Base-by-base conservation (phyloP, 2,329 filamentous ascomycete genomes). In the Fusarium penzigii region DNA sequence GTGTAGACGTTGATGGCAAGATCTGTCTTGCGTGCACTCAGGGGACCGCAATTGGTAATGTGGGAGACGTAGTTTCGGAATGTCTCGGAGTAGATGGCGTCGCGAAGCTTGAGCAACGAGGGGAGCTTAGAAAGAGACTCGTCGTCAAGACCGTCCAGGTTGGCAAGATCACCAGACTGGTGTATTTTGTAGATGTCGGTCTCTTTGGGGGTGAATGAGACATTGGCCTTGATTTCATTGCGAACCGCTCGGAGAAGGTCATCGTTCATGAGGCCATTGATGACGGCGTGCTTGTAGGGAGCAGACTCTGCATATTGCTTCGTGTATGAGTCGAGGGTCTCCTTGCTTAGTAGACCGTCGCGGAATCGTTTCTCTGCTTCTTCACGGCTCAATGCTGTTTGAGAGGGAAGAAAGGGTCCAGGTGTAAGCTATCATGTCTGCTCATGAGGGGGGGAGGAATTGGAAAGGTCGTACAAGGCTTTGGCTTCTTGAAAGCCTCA, bases 141-240 rank as follows among this genome's bases (percentile, higher is more conserved):
- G 68, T 95, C 87, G 56, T 96, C 90, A 41, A 99, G 83, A 20
- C 94, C 94, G 72, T 97, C 93, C 52, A 99, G 85, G 74, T 99
- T 99, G 43, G 94, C 94, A 34, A 99, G 82, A 71, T 99, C 94
- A 60, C 94, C 94, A 5, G 93, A 97, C 78, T 99, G 94, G 80
- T 97, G 92, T 68, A 99, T 97, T 75, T 95, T 96, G 83, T 99
- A 99, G 65, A 99, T 99, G 72, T 99, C 94, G 44, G 94, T 99
- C 74, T 99, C 94, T 73, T 99, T 99, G 64, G 92, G 92, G 12
- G 94, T 97, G 76, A 99, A 99, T 62, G 90, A 87, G 62, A 99
- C 89, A 68, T 96, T 92, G 62, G 88, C 81, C 72, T 88, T 87
- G 72, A 97, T 93, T 76, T 99, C 94, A 66, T 82, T 76, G 68